Conservation (phyloP, 495 filamentous ascomycete genomes). For the Penicillium maclennaniae region DNA sequence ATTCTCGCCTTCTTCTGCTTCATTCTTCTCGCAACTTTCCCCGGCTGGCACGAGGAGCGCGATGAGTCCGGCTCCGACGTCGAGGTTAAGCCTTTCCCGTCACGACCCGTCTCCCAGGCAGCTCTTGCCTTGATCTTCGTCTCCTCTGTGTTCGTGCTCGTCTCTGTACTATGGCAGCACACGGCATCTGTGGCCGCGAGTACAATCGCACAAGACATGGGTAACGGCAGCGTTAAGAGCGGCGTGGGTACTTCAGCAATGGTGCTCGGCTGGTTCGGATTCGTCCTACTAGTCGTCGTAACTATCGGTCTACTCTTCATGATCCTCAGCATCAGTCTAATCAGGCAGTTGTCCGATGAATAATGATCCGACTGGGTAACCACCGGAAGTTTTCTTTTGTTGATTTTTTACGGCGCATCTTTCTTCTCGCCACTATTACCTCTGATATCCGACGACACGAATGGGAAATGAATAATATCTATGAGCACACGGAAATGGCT, state of each 20-base stretch:
- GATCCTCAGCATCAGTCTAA: conserved; percentile 81
- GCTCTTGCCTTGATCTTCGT: conserved; percentile 66
- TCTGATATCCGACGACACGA: conserved; percentile 29
- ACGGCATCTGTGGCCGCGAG: conserved; percentile 92
- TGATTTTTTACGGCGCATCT: conserved; percentile 14
- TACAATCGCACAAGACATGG: conserved; percentile 88
- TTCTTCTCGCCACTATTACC: conserved; percentile 9
- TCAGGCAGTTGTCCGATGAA: conserved; percentile 54
- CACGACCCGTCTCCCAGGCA: conserved; percentile 62
- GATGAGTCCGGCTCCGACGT: conserved; percentile 50
- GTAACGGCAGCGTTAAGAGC: conserved; percentile 85
- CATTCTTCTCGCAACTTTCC: conserved; percentile 67
- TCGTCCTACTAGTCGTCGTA: conserved; percentile 84
- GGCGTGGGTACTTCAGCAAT: conserved; percentile 91
- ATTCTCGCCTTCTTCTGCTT: conserved; percentile 68
- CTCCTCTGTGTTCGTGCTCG: conserved; percentile 64
- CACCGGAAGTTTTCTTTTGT: conserved; percentile 14
- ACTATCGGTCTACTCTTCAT: conserved; percentile 93
- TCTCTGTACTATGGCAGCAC: conserved; percentile 71
- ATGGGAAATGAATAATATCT: conserved; percentile 35
- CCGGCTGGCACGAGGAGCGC: conserved; percentile 66
- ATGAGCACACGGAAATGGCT: conserved; percentile 17
- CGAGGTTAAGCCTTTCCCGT: conserved; percentile 68
- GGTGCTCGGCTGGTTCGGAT: conserved; percentile 96
- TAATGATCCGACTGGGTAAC: conserved; percentile 17